Evolutionary conservation across 2,329 filamentous ascomycete species (phyloP).

Genomic region (Paecilomyces dactylethromorphus): DNA sequence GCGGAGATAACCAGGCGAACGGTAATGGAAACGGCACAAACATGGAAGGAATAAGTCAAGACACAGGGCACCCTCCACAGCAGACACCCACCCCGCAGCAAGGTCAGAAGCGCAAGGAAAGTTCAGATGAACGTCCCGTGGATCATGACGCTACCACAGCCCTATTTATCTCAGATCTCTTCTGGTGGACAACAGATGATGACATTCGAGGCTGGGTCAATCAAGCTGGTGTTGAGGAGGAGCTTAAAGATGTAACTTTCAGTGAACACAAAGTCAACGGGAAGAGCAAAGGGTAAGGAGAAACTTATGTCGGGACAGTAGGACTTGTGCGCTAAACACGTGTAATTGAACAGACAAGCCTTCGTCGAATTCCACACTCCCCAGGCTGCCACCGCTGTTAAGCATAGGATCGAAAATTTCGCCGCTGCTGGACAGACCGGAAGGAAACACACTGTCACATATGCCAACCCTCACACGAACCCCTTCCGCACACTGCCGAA

Average conservation of each 20-base stretch:
- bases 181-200: conserved; percentile 97
- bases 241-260: conserved; percentile 89
- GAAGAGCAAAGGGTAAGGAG: conserved; percentile 87
- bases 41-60: conserved; percentile 11
- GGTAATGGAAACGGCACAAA: conserved; percentile 16
- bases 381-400: conserved; percentile 78
- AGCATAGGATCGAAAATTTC: conserved; percentile 69
- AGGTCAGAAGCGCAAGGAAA: conserved; percentile 58
- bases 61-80: conserved; percentile 10
- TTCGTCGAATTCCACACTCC: conserved; percentile 80
- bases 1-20: conserved; percentile 18
- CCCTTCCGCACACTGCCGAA: conserved; percentile 89
- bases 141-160: conserved; percentile 61
- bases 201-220: conserved; percentile 83
- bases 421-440: conserved; percentile 49
- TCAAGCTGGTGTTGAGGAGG: conserved; percentile 71
- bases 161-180: conserved; percentile 79
- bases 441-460: conserved; percentile 65
- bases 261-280: conserved; percentile 99
- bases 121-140: conserved; percentile 46
- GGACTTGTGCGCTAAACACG: conserved; percentile 5
- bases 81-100: conserved; percentile 40
- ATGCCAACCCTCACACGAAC: conserved; percentile 70
- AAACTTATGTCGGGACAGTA: not conserved
- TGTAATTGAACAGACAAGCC: conserved; percentile 49